Evolutionary conservation across 257 asterid genomes (phyloP), one percentile per base, ranked within the genome.

Genomic region (Nicotiana noctiflora): DNA sequence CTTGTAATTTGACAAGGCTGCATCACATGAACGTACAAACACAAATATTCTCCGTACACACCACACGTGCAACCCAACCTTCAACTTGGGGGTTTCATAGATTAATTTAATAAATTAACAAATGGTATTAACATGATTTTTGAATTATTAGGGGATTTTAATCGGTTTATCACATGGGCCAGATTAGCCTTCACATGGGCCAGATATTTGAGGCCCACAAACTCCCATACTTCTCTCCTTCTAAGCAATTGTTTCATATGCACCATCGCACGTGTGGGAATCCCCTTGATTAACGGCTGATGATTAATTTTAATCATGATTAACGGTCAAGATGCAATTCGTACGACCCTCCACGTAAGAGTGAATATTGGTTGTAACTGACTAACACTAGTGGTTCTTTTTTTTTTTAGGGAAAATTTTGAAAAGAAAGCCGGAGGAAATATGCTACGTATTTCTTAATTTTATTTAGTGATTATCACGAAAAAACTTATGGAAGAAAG

Each of bases 161-260:
- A 79, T 64, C 82, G 76, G 55, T 55, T 78, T 81, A 81, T 86
- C 89, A 84, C 88, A 86, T 86, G 89, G 86, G 61, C 83, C 87
- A 84, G 84, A 84, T 83, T 27, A 67, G 76, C 14, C 0, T 10
- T 83, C 87, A 88, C 89, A 84, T 88, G 89, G 88, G 83, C 86
- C 86, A 84, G 81, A 82, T 67, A 82, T 80, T 19, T 21, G 49
- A 81, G 84, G 79, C 87, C 82, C 85, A 32, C 81, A 27, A 79
- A 46, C 8, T 25, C 78, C 53, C 5, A 53, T 19, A 72, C 77
- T 79, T 21, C 65, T 44, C 23, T 52, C 21, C 18, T 82, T 85
- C 84, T 51, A 31, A 77, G 80, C 57, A 80, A 64, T 72, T 63
- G 68, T 67, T 61, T 27, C 85, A 87, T 80, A 79, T 81, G 88